A percentile compares a stretch with the other conserved stretches of the same genome.
Evolutionary conservation across 1,284 basidiomycete genomes (phyloP).

Genomic region (Austroboletus niveus): DNA sequence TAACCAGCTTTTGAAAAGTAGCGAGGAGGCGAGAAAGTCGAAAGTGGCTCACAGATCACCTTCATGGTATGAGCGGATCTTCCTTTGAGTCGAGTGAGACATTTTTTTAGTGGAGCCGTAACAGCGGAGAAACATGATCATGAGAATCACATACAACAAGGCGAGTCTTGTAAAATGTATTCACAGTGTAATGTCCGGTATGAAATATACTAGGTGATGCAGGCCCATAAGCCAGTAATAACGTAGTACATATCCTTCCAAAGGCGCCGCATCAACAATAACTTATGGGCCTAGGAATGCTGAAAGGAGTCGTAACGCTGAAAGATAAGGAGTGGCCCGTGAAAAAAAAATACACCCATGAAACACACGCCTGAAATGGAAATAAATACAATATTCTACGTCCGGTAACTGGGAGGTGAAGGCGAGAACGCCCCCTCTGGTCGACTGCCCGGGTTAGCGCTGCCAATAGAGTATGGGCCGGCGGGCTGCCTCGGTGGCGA

Average conservation of each 20-base stretch:
- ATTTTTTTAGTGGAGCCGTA: too few species aligned
- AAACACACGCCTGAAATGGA: neutral
- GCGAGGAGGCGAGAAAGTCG: too few species aligned
- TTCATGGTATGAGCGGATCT: too few species aligned
- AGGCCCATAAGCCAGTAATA: neutral
- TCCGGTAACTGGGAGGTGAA: slow-evolving; percentile 25
- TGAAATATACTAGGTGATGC: slow-evolving; percentile 2
- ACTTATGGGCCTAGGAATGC: slow-evolving; percentile 15
- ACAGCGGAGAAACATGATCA: too few species aligned
- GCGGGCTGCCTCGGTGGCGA: slow-evolving; percentile 9
- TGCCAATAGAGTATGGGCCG: slow-evolving; percentile 23
- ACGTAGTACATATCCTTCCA: slow-evolving; percentile 14
- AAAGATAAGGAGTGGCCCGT: slow-evolving; percentile 8
- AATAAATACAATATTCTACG: slow-evolving; percentile 1
- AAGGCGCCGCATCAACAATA: slow-evolving; percentile 14
- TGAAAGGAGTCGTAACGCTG: neutral
- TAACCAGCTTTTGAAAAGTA: too few species aligned
- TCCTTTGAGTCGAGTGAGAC: too few species aligned
- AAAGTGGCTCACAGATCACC: too few species aligned
- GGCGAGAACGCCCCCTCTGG: slow-evolving; percentile 12
- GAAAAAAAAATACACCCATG: neutral
- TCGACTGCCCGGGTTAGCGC: slow-evolving; percentile 2
- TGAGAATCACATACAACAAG: too few species aligned
- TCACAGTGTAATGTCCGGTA: neutral
- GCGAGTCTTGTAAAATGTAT: neutral